These are phyloP conservation scores for Onygenales sp. DNA, from an alignment of 2,329 filamentous ascomycete genomes.

Conservation along the genomic window DNA sequence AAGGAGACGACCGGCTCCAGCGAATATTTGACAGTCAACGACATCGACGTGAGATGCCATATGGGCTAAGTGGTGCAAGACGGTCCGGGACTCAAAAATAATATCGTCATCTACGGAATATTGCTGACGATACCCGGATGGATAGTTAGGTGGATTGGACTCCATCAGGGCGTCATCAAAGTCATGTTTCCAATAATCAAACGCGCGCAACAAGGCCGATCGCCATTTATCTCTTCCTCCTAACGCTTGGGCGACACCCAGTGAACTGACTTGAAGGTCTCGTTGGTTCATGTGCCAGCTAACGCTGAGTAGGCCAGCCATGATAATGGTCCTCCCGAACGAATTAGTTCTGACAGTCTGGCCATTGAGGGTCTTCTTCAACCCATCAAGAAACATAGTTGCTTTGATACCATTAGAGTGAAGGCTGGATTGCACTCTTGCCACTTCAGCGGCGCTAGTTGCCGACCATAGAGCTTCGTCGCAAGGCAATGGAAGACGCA, in stretches of 20 bases:
- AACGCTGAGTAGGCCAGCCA: constrained; percentile 86
- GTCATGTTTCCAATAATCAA: constrained; percentile 87
- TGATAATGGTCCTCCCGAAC: constrained; percentile 85
- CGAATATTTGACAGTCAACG: constrained; percentile 95
- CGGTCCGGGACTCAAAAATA: constrained; percentile 79
- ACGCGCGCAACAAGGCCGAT: constrained; percentile 71
- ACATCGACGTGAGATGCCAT: constrained; percentile 98
- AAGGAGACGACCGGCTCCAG: constrained; percentile 72
- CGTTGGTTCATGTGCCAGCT: constrained; percentile 98
- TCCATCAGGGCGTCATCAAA: constrained; percentile 75
- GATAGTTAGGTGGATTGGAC: constrained; percentile 17
- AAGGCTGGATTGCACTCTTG: constrained; percentile 69
- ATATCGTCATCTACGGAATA: constrained; percentile 50
- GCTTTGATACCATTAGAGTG: constrained; percentile 74
- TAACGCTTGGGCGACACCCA: constrained; percentile 69
- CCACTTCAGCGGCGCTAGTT: constrained; percentile 76
- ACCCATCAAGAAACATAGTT: constrained; percentile 77
- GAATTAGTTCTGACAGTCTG: constrained; percentile 81
- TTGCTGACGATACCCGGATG: constrained; percentile 14
- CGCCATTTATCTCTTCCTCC: constrained; percentile 90
- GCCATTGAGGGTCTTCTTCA: constrained; percentile 82
- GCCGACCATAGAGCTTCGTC: constrained; percentile 91
- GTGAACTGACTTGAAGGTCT: constrained; percentile 81
- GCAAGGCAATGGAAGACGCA: constrained; percentile 82
- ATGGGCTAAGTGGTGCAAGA: constrained; percentile 86